Evolutionary conservation across 2,329 filamentous ascomycete species (phyloP).

Genomic region (Phoma herbarum): DNA sequence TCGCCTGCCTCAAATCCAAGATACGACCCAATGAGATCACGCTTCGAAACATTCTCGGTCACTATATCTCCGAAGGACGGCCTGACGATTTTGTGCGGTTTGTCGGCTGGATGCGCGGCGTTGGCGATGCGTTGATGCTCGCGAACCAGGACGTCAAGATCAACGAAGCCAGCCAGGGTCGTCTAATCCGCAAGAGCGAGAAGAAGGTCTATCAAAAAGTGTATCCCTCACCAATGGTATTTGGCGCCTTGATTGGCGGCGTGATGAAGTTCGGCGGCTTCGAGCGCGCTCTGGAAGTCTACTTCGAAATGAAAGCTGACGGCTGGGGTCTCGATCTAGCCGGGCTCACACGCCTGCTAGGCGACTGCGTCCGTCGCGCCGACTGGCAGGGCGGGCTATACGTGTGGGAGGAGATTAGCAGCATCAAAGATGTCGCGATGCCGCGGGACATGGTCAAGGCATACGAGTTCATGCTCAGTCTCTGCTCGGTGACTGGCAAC

Average conservation of each 20-base stretch:
- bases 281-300: slow-evolving; percentile 54
- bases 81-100: slow-evolving; percentile 49
- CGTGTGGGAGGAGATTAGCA: slow-evolving; percentile 56
- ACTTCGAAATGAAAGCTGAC: slow-evolving; percentile 53
- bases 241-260: slow-evolving; percentile 53
- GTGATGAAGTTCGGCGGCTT: slow-evolving; percentile 57
- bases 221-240: slow-evolving; percentile 56
- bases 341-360: slow-evolving; percentile 52
- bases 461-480: slow-evolving; percentile 44
- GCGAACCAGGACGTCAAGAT: slow-evolving; percentile 52
- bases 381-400: slow-evolving; percentile 50
- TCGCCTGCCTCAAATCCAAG: slow-evolving; percentile 47
- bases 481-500: slow-evolving; percentile 45
- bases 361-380: slow-evolving; percentile 51
- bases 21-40: slow-evolving; percentile 59
- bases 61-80: slow-evolving; percentile 49
- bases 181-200: slow-evolving; percentile 36
- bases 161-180: slow-evolving; percentile 39
- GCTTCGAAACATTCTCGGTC: slow-evolving; percentile 51
- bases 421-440: slow-evolving; percentile 38
- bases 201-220: slow-evolving; percentile 55
- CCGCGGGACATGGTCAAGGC: slow-evolving; percentile 36
- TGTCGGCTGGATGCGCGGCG: slow-evolving; percentile 55
- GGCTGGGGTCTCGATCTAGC: slow-evolving; percentile 57
- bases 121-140: slow-evolving; percentile 51